Evolutionary conservation across 2,329 filamentous ascomycete genomes (phyloP).

Genomic region (Venturiaceae sp.): DNA sequence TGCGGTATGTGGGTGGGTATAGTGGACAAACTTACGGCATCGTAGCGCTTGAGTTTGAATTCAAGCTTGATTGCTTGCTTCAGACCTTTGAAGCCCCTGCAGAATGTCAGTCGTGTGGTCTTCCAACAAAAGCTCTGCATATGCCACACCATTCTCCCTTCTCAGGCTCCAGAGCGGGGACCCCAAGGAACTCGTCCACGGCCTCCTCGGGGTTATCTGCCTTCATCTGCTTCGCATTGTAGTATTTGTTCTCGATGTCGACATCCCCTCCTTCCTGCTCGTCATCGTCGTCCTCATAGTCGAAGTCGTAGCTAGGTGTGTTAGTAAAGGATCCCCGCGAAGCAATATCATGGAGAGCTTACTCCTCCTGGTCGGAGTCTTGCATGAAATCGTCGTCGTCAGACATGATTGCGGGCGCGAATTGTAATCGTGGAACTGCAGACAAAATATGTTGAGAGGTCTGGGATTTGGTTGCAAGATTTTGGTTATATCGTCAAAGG

Average conservation of each 20-base stretch:
- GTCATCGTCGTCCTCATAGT: conserved; percentile 82
- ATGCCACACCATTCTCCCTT: conserved; percentile 76
- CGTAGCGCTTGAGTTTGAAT: conserved; percentile 82
- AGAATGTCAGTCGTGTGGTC: conserved; percentile 2
- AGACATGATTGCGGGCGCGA: conserved; percentile 45
- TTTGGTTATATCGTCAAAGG: too few species aligned
- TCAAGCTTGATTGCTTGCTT: conserved; percentile 98
- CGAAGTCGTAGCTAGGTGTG: conserved; percentile 73
- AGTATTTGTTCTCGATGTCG: conserved; percentile 98
- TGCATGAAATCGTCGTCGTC: conserved; percentile 91
- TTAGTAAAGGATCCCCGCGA: conserved; percentile 15
- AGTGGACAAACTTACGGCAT: conserved; percentile 47
- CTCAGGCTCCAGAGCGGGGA: conserved; percentile 74
- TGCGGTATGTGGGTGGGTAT: background rate
- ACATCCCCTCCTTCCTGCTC: conserved; percentile 82
- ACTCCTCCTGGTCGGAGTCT: conserved; percentile 82
- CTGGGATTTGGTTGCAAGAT: background rate
- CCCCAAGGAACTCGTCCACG: conserved; percentile 82
- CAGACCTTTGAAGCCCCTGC: conserved; percentile 82
- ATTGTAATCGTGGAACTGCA: background rate
- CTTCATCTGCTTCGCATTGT: conserved; percentile 98
- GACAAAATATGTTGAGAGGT: background rate
- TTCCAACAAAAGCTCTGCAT: background rate
- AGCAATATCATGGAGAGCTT: conserved; percentile 17
- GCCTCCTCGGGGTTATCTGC: conserved; percentile 76